Evolutionary conservation across 495 filamentous ascomycete species (phyloP).

Genomic region (Penicillium silybi): DNA sequence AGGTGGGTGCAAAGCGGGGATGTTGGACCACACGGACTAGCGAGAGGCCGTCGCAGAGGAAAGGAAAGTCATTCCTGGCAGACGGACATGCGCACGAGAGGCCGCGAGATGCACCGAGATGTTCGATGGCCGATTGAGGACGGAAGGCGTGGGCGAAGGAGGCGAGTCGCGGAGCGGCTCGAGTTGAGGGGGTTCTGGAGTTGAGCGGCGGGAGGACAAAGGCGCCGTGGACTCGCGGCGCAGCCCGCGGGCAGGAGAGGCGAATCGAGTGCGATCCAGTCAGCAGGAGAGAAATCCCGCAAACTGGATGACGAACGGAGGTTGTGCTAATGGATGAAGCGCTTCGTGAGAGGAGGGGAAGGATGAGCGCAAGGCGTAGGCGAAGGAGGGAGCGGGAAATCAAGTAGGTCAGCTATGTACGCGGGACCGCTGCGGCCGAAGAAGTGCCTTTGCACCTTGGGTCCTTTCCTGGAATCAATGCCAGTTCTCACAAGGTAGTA

Average conservation of each 20-base stretch:
- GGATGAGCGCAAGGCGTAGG: slow-evolving; percentile 18
- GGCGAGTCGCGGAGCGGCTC: slow-evolving; percentile 29
- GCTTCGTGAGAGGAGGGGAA: slow-evolving; percentile 4
- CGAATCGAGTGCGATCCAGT: slow-evolving; percentile 18
- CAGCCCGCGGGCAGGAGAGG: slow-evolving; percentile 27
- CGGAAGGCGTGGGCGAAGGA: slow-evolving; percentile 25
- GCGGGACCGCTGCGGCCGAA: slow-evolving; percentile 16
- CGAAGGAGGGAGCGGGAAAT: slow-evolving; percentile 21
- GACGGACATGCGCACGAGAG: slow-evolving; percentile 26
- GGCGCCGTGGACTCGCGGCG: slow-evolving; percentile 35
- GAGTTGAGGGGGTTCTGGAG: slow-evolving; percentile 29
- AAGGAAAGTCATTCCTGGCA: slow-evolving; percentile 46
- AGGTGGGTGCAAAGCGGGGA: slow-evolving; percentile 48
- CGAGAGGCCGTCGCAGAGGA: slow-evolving; percentile 42
- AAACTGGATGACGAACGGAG: slow-evolving; percentile 15
- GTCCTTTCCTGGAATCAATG: background rate
- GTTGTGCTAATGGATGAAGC: slow-evolving; percentile 18
- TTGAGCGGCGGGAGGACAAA: slow-evolving; percentile 37
- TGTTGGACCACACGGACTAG: slow-evolving; percentile 46
- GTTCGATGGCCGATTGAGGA: slow-evolving; percentile 21
- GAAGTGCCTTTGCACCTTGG: slow-evolving; percentile 1
- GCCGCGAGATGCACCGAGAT: slow-evolving; percentile 22
- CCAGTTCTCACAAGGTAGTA: background rate
- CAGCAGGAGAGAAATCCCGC: slow-evolving; percentile 19
- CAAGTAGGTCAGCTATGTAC: slow-evolving; percentile 22